A percentile compares a stretch with the other conserved stretches of the same genome.
phyloP scores from a whole-genome alignment of 2,329 filamentous ascomycete genomes.

The Exophiala spinifera region DNA sequence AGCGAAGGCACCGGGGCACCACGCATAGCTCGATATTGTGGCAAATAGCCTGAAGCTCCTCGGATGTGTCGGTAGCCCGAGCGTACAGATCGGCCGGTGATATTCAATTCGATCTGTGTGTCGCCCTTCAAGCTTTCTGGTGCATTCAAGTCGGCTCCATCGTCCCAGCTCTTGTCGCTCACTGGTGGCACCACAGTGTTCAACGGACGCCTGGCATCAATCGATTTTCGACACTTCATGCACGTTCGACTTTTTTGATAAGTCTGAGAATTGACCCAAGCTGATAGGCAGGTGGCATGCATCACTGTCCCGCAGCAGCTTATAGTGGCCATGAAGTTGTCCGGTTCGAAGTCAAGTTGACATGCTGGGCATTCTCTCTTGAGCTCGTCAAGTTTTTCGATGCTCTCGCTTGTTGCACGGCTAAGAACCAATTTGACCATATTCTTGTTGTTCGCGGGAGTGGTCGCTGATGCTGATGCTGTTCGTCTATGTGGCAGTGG shows the following conservation, averaged over 20 bases:
- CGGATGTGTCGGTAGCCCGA: conserved; percentile 8
- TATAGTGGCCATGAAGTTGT: conserved; percentile 24
- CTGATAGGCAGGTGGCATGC: conserved; percentile 25
- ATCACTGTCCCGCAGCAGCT: conserved; percentile 24
- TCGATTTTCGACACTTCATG: conserved; percentile 24
- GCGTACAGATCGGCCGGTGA: conserved; percentile 20
- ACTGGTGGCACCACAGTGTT: conserved; percentile 24
- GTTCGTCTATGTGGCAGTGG: neutral
- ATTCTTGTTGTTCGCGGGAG: conserved; percentile 1
- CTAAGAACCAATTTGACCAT: conserved; percentile 18
- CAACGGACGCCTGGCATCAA: conserved; percentile 22
- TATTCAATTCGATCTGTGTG: conserved; percentile 17
- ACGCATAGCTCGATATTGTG: conserved; percentile 4
- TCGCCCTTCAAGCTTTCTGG: conserved; percentile 21
- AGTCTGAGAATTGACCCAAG: conserved; percentile 24
- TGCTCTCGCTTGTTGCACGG: conserved; percentile 18
- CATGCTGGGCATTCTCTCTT: conserved; percentile 27
- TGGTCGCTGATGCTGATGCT: neutral
- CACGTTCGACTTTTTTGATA: conserved; percentile 22
- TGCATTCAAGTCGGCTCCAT: conserved; percentile 21
- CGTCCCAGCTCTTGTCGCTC: conserved; percentile 22
- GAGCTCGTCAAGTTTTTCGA: conserved; percentile 20
- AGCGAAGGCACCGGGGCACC: neutral
- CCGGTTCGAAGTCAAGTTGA: conserved; percentile 23
- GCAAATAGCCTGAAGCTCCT: conserved; percentile 5